These are phyloP conservation scores for Apophysomyces trapeziformis DNA, from an alignment of 371 early-diverging fungal genomes.

Conservation along the genomic window DNA sequence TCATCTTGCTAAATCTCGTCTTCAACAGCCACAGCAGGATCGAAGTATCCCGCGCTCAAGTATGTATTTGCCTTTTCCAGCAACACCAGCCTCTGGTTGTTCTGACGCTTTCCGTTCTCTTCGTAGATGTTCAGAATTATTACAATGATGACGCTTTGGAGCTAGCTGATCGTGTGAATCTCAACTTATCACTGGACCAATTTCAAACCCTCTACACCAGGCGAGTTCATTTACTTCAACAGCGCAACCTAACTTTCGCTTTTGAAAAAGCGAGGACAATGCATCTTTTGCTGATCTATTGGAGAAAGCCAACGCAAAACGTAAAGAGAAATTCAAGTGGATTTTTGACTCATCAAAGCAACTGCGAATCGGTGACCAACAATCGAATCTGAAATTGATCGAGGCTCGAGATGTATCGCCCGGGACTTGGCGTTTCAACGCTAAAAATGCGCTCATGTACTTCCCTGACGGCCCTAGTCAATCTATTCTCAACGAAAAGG, in stretches of 20 bases:
- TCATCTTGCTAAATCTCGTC: conserved; percentile 55
- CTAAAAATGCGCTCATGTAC: conserved; percentile 72
- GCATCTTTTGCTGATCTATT: conserved; percentile 76
- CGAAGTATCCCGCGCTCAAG: conserved; percentile 8
- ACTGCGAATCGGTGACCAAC: conserved; percentile 22
- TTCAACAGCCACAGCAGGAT: neutral
- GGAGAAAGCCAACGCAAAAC: conserved; percentile 63
- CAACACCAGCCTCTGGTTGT: neutral
- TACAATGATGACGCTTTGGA: conserved; percentile 34
- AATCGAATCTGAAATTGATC: conserved; percentile 25
- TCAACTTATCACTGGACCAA: conserved; percentile 57
- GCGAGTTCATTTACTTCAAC: conserved; percentile 19
- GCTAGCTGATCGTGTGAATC: conserved; percentile 45
- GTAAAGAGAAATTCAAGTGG: conserved; percentile 70
- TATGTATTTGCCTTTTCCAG: neutral
- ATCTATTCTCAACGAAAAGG: conserved; percentile 39
- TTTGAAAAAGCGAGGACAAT: conserved; percentile 72
- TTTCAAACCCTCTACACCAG: conserved; percentile 80
- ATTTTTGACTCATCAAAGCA: conserved; percentile 62
- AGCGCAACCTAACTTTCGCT: conserved; percentile 11
- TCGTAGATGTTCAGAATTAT: conserved; percentile 27
- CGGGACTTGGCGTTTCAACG: conserved; percentile 62
- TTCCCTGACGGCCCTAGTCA: conserved; percentile 53
- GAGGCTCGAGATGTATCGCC: conserved; percentile 36
- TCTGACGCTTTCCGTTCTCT: neutral